Base-by-base conservation (phyloP, 1,284 basidiomycete species). In the Xanthoconium separans region DNA sequence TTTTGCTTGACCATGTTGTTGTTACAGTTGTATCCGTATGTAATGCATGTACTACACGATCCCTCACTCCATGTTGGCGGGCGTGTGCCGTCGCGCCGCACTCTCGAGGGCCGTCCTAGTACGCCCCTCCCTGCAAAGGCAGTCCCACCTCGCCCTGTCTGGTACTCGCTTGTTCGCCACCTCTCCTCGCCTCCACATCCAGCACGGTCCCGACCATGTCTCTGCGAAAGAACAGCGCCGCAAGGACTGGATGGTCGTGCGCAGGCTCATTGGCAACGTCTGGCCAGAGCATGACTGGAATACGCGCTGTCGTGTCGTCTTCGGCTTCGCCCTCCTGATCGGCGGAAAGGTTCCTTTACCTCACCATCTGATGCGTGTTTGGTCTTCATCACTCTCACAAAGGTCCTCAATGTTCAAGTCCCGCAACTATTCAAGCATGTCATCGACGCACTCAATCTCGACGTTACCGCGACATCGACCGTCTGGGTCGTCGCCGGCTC, bases 331-430 rank as follows among this genome's bases (percentile, higher is more conserved):
- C 0, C 73, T 99, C 51, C 77, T 99, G 36, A 78, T 98, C 36
- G 78, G 83, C 7, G 95, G 93, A 51, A 99, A 99, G 82, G 91
- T 95, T 57, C 50, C 44, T 74, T 67, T 29, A 6, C 44, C 29
- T 30, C 29, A 20, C 22, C 41, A 48, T 22, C 39, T 13, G 5
- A 5, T 52, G 13, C 39, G 42, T 42, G 15, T 34, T 22, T 39
- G 16, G 8, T 45, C 20, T 46, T 59, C 51, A 50, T 46, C 44
- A 8, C 37, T 11, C 20, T 22, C 33, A 12, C 52, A 47, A 27
- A 91, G 89, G 74, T 97, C 29, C 75, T 98, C 55, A 99, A 98
- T 68, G 96, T 99, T 1, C 96, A 98, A 79, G 95, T 99, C 6
- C 96, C 97, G 0, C 85, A 95, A 61, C 80, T 98, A 60, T 99